Evolutionary conservation across 441 rosid species (phyloP).

Genomic region (Populus hybrid): DNA sequence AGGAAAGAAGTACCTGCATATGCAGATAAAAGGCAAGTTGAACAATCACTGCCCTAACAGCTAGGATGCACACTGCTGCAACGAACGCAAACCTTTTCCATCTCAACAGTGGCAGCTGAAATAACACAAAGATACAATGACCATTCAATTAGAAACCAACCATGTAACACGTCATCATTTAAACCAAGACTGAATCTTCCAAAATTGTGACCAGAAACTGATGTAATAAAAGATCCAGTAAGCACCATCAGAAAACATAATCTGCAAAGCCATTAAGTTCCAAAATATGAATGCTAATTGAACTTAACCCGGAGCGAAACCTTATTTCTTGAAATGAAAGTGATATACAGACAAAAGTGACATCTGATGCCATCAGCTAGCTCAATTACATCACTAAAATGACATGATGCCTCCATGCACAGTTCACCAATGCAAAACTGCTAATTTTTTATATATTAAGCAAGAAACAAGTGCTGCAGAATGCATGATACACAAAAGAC

Average conservation of each 20-base stretch:
- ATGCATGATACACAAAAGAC: neutral
- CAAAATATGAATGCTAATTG: neutral
- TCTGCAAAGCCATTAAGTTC: neutral
- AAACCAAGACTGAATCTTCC: neutral
- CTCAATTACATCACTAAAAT: neutral
- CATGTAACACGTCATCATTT: neutral
- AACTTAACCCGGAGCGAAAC: neutral
- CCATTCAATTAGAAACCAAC: neutral
- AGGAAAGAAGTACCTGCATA: constrained; percentile 55
- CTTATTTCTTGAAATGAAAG: neutral
- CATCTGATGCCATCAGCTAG: neutral
- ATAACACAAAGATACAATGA: constrained; percentile 19
- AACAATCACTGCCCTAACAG: constrained; percentile 89
- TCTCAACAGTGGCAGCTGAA: constrained; percentile 84
- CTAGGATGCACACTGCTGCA: constrained; percentile 95
- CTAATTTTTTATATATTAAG: no score
- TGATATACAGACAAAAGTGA: neutral
- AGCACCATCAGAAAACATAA: neutral
- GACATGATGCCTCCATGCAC: neutral
- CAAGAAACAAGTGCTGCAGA: neutral
- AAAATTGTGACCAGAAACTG: neutral
- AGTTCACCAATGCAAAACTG: neutral
- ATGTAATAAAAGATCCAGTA: neutral
- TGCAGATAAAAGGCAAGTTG: constrained; percentile 91
- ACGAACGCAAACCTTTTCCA: constrained; percentile 94